These are phyloP conservation scores for Platismatia glauca DNA, from an alignment of 495 filamentous ascomycete species.

Conservation along the genomic window DNA sequence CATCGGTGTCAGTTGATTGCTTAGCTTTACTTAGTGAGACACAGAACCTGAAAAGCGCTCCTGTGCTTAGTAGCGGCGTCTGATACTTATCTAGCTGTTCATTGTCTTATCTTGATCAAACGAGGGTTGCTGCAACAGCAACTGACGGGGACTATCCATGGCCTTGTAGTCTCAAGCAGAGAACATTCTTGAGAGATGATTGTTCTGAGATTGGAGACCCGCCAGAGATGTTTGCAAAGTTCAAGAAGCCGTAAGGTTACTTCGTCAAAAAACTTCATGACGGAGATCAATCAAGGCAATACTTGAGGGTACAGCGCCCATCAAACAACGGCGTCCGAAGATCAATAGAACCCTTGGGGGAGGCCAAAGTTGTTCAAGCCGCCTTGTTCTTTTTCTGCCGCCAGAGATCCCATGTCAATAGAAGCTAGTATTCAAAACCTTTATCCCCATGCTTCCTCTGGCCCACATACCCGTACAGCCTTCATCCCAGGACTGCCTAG, in stretches of 20 bases:
- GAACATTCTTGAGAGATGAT: no score
- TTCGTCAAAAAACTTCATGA: no score
- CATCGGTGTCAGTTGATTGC: no score
- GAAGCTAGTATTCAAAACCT: neutral
- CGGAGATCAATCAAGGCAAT: neutral
- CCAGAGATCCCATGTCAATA: neutral
- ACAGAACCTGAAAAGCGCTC: neutral
- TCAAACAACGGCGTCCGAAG: neutral
- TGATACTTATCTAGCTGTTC: neutral
- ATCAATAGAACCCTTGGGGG: neutral
- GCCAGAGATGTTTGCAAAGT: no score
- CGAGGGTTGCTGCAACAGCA: neutral
- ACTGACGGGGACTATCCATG: no score
- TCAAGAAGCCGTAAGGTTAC: no score
- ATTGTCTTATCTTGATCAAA: neutral
- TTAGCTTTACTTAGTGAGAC: no score
- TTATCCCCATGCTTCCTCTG: constrained; percentile 17
- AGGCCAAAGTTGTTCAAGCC: neutral
- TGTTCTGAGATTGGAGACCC: no score
- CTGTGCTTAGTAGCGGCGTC: neutral
- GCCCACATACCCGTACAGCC: constrained; percentile 25
- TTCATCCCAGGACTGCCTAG: constrained; percentile 42
- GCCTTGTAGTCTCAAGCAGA: no score
- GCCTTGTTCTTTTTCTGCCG: neutral
- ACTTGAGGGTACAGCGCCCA: neutral